Percentiles rank a stretch among this genome's conserved stretches.
phyloP scores from a whole-genome alignment of 1,284 basidiomycete genomes.

The Marasmius sp. region DNA sequence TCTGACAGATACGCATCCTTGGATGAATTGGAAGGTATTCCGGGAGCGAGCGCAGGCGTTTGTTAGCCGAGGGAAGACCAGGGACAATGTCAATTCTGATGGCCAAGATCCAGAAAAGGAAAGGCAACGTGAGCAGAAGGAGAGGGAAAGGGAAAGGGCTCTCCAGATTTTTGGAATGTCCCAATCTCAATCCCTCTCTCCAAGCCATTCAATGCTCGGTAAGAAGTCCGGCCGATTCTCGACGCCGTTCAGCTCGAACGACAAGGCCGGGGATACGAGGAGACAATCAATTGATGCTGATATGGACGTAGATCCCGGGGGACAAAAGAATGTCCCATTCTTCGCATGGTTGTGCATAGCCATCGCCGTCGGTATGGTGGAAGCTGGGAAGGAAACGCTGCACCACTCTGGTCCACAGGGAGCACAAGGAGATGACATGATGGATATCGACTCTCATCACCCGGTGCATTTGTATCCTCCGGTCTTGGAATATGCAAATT shows the following conservation, averaged over 20 bases:
- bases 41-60: conserved; percentile 12
- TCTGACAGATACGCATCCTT: conserved; percentile 14
- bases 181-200: neutral
- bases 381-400: neutral
- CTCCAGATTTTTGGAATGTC: conserved; percentile 3
- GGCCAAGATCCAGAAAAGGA: conserved; percentile 4
- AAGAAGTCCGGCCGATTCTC: neutral
- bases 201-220: neutral
- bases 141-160: conserved; percentile 5
- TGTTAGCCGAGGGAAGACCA: neutral
- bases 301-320: neutral
- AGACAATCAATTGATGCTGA: neutral
- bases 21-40: conserved; percentile 17
- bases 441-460: neutral
- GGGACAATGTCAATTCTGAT: neutral
- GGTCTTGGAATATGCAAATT: neutral
- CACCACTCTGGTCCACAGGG: neutral
- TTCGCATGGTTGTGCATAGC: conserved; percentile 14
- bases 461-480: neutral
- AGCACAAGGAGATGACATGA: neutral
- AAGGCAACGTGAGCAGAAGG: conserved; percentile 7
- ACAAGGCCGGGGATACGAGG: neutral
- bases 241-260: too few species aligned
- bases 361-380: conserved; percentile 12
- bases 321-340: conserved; percentile 6